Evolutionary conservation across 2,329 filamentous ascomycete genomes (phyloP).

Genomic region (Rhinocladiella mackenziei): DNA sequence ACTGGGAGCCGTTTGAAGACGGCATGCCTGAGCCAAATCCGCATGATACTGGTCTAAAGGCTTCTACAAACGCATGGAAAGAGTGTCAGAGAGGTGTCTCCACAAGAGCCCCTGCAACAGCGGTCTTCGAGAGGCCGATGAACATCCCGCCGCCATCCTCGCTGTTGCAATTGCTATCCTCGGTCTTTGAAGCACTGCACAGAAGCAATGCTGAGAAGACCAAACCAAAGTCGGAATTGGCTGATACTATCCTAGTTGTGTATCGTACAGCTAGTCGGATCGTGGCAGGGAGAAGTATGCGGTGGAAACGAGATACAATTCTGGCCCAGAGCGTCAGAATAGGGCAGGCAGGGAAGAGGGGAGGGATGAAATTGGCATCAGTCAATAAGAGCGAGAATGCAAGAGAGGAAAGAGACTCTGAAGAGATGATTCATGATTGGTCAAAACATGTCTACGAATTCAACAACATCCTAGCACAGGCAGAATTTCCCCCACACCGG

Average conservation of each 20-base stretch:
- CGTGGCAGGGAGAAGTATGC: constrained; percentile 75
- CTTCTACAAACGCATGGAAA: too few relatives aligned
- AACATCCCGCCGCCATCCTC: constrained; percentile 88
- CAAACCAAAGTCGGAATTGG: constrained; percentile 9
- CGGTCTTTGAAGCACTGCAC: constrained; percentile 53
- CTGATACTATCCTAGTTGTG: constrained; percentile 11
- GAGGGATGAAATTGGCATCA: constrained; percentile 87
- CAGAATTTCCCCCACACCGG: constrained; percentile 37
- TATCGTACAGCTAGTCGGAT: constrained; percentile 66
- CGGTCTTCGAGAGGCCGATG: constrained; percentile 56
- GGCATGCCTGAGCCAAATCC: constrained; percentile 20
- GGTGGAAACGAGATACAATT: constrained; percentile 87
- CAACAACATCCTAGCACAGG: constrained; percentile 52
- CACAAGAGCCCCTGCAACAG: not conserved
- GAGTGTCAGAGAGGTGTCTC: too few relatives aligned
- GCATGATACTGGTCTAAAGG: too few relatives aligned
- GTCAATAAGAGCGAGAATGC: constrained; percentile 78
- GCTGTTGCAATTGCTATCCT: constrained; percentile 70
- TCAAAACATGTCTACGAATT: constrained; percentile 70
- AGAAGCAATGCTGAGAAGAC: not conserved
- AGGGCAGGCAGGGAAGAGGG: constrained; percentile 63
- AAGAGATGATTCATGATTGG: constrained; percentile 73
- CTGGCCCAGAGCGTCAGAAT: constrained; percentile 87
- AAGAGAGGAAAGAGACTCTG: constrained; percentile 78
- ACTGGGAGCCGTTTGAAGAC: constrained; percentile 54